Evolutionary conservation across 805 yeast species (phyloP).

Genomic region (Spathaspora passalidarum): DNA sequence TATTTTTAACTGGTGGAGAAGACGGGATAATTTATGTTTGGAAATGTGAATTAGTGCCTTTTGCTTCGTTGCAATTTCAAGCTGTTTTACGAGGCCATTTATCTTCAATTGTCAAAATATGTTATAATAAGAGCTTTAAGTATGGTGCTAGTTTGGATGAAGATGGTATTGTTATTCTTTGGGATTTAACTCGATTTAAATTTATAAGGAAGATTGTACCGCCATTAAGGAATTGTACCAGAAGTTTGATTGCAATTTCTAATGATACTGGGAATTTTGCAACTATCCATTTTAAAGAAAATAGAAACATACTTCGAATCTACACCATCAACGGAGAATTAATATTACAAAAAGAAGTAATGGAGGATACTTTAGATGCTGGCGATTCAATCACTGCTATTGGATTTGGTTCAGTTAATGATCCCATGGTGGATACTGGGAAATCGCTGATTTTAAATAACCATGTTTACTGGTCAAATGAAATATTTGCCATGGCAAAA

Average conservation of each 20-base stretch:
- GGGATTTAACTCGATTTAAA: slow-evolving; percentile 60
- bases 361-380: too few relatives aligned
- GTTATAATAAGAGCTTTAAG: slow-evolving; percentile 51
- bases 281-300: slow-evolving; percentile 21
- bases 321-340: slow-evolving; percentile 55
- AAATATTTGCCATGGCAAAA: slow-evolving; percentile 26
- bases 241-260: slow-evolving; percentile 41
- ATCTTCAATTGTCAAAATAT: slow-evolving; percentile 42
- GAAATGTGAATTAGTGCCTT: slow-evolving; percentile 37
- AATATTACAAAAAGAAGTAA: slow-evolving; percentile 19
- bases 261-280: slow-evolving; percentile 56
- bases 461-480: slow-evolving; percentile 39
- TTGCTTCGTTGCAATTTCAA: slow-evolving; percentile 35
- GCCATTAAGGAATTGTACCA: slow-evolving; percentile 11
- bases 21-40: slow-evolving; percentile 65
- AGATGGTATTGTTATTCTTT: slow-evolving; percentile 53
- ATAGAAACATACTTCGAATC: slow-evolving; percentile 24
- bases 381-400: slow-evolving; percentile 19
- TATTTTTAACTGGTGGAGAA: slow-evolving; percentile 47
- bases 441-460: slow-evolving; percentile 17
- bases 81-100: slow-evolving; percentile 58
- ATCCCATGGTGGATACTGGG: slow-evolving; percentile 21
- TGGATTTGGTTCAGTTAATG: slow-evolving; percentile 29
- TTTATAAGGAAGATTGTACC: slow-evolving; percentile 41
- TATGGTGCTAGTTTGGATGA: slow-evolving; percentile 52